Evolutionary conservation across 1,284 basidiomycete genomes (phyloP).

Genomic region (Trichosporon faecale): DNA sequence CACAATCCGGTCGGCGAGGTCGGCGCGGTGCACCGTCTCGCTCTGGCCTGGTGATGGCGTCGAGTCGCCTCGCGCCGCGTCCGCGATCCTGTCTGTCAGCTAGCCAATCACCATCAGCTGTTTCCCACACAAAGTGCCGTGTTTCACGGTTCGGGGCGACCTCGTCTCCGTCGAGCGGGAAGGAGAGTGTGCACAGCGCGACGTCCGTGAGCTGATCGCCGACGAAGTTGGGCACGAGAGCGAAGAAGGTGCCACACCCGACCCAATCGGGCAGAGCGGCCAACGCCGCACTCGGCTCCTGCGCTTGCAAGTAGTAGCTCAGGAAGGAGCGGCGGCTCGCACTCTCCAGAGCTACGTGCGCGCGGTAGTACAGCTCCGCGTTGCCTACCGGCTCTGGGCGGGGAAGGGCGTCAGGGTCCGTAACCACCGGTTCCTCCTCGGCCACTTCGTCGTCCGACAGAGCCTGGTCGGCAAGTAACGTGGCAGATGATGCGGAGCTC

Average conservation of each 20-base stretch:
- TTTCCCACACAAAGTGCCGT: background rate
- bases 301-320: background rate
- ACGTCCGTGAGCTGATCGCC: background rate
- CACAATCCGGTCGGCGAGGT: background rate
- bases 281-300: background rate
- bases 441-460: background rate
- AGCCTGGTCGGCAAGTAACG: background rate
- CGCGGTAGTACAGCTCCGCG: background rate
- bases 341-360: background rate
- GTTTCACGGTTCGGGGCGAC: background rate
- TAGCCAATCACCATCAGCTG: background rate
- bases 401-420: background rate
- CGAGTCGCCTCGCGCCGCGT: background rate
- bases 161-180: background rate
- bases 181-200: background rate
- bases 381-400: background rate
- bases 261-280: background rate
- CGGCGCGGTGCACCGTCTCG: background rate
- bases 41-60: background rate
- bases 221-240: background rate
- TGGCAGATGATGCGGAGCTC: background rate
- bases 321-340: background rate
- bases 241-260: constrained; percentile 4
- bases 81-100: background rate
- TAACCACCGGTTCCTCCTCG: background rate